These are phyloP conservation scores for Boletellus sp. DNA, from an alignment of 1,284 basidiomycete genomes.

Conservation along the genomic window DNA sequence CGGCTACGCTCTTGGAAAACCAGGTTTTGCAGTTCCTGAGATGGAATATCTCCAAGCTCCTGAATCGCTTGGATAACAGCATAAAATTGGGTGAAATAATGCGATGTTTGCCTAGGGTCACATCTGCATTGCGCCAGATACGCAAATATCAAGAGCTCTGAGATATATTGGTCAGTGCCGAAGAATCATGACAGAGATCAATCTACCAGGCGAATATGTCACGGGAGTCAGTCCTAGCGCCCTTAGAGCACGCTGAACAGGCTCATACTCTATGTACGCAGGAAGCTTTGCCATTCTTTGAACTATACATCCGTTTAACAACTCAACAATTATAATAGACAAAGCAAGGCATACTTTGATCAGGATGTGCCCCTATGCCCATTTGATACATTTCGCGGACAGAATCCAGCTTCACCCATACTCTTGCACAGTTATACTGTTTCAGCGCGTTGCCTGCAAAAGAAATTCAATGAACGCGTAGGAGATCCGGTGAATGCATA, in stretches of 20 bases:
- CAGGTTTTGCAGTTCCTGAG: slow-evolving; percentile 51
- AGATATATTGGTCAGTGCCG: slow-evolving; percentile 3
- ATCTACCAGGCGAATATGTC: slow-evolving; percentile 59
- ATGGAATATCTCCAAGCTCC: slow-evolving; percentile 39
- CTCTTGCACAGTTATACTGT: slow-evolving; percentile 35
- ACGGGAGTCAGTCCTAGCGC: slow-evolving; percentile 60
- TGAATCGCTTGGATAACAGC: slow-evolving; percentile 48
- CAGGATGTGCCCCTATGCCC: slow-evolving; percentile 69
- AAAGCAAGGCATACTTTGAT: slow-evolving; percentile 54
- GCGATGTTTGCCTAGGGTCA: slow-evolving; percentile 57
- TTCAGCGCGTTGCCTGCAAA: slow-evolving; percentile 38
- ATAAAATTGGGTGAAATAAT: slow-evolving; percentile 59
- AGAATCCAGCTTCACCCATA: slow-evolving; percentile 54
- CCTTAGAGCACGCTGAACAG: slow-evolving; percentile 41
- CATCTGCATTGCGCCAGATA: slow-evolving; percentile 77
- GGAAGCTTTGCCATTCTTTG: slow-evolving; percentile 47
- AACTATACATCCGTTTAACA: slow-evolving; percentile 37
- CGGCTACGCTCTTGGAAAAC: slow-evolving; percentile 56
- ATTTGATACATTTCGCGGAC: slow-evolving; percentile 66
- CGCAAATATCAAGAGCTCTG: slow-evolving; percentile 69
- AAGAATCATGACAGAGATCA: background rate
- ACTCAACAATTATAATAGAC: background rate
- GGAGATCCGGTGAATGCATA: slow-evolving; percentile 26
- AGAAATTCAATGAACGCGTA: slow-evolving; percentile 4
- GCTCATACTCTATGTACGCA: slow-evolving; percentile 37